Conservation (phyloP, 1,284 basidiomycete genomes). For the Trametes versicolor region DNA sequence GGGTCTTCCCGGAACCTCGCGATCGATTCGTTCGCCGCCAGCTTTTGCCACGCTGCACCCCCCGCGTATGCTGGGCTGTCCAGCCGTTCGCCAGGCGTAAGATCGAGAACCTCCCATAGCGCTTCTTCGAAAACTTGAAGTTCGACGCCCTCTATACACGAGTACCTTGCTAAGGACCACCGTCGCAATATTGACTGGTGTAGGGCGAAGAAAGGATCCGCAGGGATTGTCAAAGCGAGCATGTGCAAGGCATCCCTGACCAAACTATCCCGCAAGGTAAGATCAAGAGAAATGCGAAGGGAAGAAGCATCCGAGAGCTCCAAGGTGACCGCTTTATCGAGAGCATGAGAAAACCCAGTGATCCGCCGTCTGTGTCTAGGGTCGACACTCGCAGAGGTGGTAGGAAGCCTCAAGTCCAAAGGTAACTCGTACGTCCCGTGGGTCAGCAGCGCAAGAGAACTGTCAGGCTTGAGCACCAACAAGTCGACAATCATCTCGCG, state of each 20-base stretch:
- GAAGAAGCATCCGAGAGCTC: constrained; percentile 34
- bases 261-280: constrained; percentile 48
- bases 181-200: constrained; percentile 64
- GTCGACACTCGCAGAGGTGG: constrained; percentile 48
- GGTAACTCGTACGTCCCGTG: constrained; percentile 66
- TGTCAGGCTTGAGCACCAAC: constrained; percentile 66
- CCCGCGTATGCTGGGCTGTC: constrained; percentile 4
- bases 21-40: constrained; percentile 52
- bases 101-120: constrained; percentile 59
- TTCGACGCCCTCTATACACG: constrained; percentile 56
- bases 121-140: constrained; percentile 65
- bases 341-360: constrained; percentile 36
- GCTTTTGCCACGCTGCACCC: constrained; percentile 42
- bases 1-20: constrained; percentile 66
- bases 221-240: constrained; percentile 67
- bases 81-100: constrained; percentile 39
- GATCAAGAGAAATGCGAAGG: constrained; percentile 39
- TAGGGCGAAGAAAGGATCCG: constrained; percentile 62
- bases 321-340: constrained; percentile 41
- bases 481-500: constrained; percentile 73
- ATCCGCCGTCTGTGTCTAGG: constrained; percentile 44
- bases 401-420: constrained; percentile 36
- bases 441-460: constrained; percentile 63
- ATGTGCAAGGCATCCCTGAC: constrained; percentile 68
- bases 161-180: constrained; percentile 60